Evolutionary conservation across 495 filamentous ascomycete species (phyloP).

Genomic region (Eremomyces bilateralis): DNA sequence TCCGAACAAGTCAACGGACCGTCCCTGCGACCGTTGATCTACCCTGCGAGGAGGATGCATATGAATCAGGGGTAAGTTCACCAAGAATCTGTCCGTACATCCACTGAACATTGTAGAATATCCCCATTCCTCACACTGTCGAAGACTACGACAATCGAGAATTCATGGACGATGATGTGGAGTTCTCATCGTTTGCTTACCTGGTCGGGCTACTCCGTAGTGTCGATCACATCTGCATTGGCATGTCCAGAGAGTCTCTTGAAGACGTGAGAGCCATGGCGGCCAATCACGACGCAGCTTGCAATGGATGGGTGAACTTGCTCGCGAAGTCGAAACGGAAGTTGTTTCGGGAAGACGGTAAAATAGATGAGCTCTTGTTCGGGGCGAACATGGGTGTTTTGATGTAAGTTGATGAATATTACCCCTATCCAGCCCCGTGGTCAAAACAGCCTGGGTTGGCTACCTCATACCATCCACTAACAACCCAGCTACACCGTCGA

Average conservation of each 20-base stretch:
- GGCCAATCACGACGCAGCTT: constrained; percentile 6
- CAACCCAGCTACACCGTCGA: constrained; percentile 7
- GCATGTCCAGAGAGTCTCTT: not conserved
- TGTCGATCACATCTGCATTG: constrained; percentile 3
- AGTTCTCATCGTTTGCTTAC: constrained; percentile 11
- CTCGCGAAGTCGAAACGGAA: constrained; percentile 6
- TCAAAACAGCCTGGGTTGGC: too few relatives aligned
- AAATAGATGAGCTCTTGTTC: constrained; percentile 9
- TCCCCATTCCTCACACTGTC: constrained; percentile 4
- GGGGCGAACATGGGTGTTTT: constrained; percentile 9
- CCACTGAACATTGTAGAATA: constrained; percentile 4
- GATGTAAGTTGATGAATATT: constrained; percentile 4
- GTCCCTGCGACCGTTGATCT: constrained; percentile 18
- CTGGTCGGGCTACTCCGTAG: constrained; percentile 8
- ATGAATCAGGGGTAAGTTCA: constrained; percentile 15
- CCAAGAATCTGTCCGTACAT: not conserved
- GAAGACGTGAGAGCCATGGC: constrained; percentile 5
- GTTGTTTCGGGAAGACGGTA: constrained; percentile 8
- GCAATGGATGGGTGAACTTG: constrained; percentile 7
- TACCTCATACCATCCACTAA: not conserved
- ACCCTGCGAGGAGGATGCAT: constrained; percentile 55
- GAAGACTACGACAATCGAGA: constrained; percentile 8
- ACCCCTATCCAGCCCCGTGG: not conserved
- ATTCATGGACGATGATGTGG: constrained; percentile 4
- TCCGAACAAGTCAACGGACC: constrained; percentile 14